These are phyloP conservation scores for Dendrobium chrysotoxum DNA, from an alignment of 106 monocot species.

Conservation along the genomic window DNA sequence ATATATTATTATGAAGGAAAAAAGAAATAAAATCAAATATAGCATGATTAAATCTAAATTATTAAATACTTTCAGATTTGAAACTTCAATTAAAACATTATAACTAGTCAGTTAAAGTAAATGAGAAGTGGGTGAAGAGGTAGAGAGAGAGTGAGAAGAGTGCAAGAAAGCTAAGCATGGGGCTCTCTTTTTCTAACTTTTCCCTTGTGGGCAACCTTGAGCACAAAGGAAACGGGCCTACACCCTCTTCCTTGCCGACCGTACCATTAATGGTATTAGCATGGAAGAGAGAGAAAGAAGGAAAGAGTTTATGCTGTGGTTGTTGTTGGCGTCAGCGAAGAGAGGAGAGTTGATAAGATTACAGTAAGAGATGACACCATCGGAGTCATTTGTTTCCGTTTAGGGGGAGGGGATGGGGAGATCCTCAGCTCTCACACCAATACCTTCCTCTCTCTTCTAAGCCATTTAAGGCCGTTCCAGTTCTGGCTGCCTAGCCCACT, in stretches of 20 bases:
- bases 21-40: too few relatives aligned
- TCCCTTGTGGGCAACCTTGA: neutral
- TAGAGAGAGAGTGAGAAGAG: neutral
- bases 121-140: neutral
- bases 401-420: neutral
- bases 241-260: neutral
- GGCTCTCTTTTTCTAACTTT: neutral
- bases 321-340: neutral
- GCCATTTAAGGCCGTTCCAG: constrained; percentile 2
- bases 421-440: neutral
- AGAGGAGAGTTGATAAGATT: neutral
- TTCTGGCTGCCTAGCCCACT: neutral
- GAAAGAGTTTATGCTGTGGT: neutral
- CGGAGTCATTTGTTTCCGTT: constrained; percentile 4
- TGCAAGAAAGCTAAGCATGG: neutral
- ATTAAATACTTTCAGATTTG: too few relatives aligned
- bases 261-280: neutral
- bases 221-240: neutral
- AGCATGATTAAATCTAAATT: too few relatives aligned
- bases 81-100: too few relatives aligned
- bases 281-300: neutral
- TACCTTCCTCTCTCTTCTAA: neutral
- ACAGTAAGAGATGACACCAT: neutral
- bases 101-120: neutral
- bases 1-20: too few relatives aligned